Evolutionary conservation across 2,329 filamentous ascomycete species (phyloP), one percentile per base, ranked within the genome.

Genomic region (Rutstroemia sp.): DNA sequence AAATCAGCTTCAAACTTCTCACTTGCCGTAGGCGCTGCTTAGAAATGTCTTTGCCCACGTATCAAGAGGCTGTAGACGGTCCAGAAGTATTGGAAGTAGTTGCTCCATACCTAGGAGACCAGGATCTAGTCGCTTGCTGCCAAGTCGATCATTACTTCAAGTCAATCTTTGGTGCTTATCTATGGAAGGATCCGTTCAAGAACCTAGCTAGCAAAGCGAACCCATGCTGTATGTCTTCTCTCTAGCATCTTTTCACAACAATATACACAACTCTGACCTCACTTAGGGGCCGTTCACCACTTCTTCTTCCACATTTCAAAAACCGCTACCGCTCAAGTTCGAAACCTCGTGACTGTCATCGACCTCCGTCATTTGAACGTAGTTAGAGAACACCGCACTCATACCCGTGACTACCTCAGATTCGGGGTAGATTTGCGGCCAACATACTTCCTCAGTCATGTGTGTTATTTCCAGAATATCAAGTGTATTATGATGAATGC

Each of bases 321-420:
- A 1, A 12, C 8, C 8, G 38, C 9, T 17, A 14, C 49, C 42
- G 19, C n/a, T 44, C 21, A 59, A 34, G 63, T 71, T 78, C 47
- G 44, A 14, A 34, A 41, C 17, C 44, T 39, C 19, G 54, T 56
- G 17, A 19, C 27, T 16, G 42, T 53, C 16, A 44, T 56, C 7
- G 54, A 56, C 17, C 16, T 56, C n/a, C 48, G 48, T 27, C 30
- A 34, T 19, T 23, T 56, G 4, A n/a, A 41, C 5, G n/a, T 41
- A 16, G 46, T 56, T 14, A 38, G 34, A 46, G 41, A 30, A n/a
- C 17, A 46, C 4, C 23, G 23, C 45, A 21, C 48, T 19, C 48
- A 56, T 9, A 48, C 54, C 1, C 23, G 12, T 14, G 54, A 56
- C 17, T 56, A 37, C 41, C 1, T 39, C 1, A 23, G 19, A 25